Base-by-base conservation (phyloP, 2,329 filamentous ascomycete species). In the Arachnomyces sp. region DNA sequence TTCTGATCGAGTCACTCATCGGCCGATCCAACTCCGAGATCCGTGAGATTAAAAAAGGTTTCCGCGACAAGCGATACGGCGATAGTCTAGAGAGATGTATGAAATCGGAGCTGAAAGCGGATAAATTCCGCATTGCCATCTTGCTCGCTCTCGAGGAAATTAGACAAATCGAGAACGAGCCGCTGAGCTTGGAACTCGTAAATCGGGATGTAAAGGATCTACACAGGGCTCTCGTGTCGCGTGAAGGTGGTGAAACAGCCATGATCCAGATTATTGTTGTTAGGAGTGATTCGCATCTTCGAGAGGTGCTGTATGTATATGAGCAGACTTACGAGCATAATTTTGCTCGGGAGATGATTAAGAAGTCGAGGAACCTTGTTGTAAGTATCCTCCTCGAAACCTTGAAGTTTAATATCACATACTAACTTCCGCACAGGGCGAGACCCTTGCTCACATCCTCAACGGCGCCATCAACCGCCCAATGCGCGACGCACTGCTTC, bases 391-490 rank as follows among this genome's bases (percentile, higher is more conserved):
- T 29, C 18, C 28, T 36, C 33, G 29, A 36, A 38, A 18, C 39
- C 34, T 42, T 35, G 42, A 25, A 16, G 17, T 15, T 38, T 28
- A 15, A 17, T 35, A 25, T 39, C 18, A n/a, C 28, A 16, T 30
- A 44, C 44, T 46, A 45, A 47, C 28, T 34, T 35, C 53, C 13
- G 28, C 40, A 6, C 51, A 95, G 89, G 92, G 92, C 48, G 92
- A 98, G 67, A 80, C 94, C 14, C 79, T 96, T 29, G 86, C 88
- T 0, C 92, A 96, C 63, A 86, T 96, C 52, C 81, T 98, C 56
- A 95, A 96, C 65, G 92, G 92, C 54, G 81, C 94, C 42, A 94
- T 96, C 68, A 96, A 96, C 67, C 84, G 84, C 43, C 89, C 92
- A 4, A 87, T 94, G 47, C 85, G 92, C 40, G 92, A 96, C 61